Evolutionary conservation across 2,329 filamentous ascomycete species (phyloP).

Genomic region (Ceratocystis papillata): DNA sequence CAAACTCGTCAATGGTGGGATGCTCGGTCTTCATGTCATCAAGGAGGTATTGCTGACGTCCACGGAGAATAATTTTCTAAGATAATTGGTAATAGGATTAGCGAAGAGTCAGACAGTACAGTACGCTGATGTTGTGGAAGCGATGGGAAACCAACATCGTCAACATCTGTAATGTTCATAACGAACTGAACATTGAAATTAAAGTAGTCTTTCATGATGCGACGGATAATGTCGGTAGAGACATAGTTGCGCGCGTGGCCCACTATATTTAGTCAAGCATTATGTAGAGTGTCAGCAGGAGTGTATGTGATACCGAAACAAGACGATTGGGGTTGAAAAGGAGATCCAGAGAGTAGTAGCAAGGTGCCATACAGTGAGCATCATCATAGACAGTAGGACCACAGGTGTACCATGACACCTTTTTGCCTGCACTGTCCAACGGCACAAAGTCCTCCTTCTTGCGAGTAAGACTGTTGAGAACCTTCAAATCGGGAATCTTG

Average conservation of each 20-base stretch:
- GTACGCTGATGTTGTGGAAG: neutral
- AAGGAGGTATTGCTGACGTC: constrained; percentile 69
- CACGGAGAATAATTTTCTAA: constrained; percentile 46
- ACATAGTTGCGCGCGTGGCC: constrained; percentile 86
- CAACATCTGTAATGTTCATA: constrained; percentile 85
- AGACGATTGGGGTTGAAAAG: neutral
- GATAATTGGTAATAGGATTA: neutral
- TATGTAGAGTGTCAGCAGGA: neutral
- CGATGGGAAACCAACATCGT: constrained; percentile 40
- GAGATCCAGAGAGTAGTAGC: neutral
- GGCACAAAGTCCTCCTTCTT: constrained; percentile 25
- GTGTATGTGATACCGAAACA: constrained; percentile 9
- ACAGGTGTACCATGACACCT: constrained; percentile 53
- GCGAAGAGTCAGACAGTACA: neutral
- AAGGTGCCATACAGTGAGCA: constrained; percentile 43
- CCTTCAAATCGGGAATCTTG: constrained; percentile 23
- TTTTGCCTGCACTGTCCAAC: constrained; percentile 24
- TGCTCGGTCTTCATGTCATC: constrained; percentile 33
- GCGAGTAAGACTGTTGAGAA: constrained; percentile 24
- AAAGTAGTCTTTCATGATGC: constrained; percentile 75
- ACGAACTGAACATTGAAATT: constrained; percentile 74
- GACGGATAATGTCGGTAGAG: constrained; percentile 74
- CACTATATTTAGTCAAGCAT: constrained; percentile 31
- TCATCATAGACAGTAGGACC: constrained; percentile 80
- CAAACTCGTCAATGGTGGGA: constrained; percentile 19